Evolutionary conservation across 1,284 basidiomycete genomes (phyloP).

Genomic region (Cutaneotrichosporon sp.): DNA sequence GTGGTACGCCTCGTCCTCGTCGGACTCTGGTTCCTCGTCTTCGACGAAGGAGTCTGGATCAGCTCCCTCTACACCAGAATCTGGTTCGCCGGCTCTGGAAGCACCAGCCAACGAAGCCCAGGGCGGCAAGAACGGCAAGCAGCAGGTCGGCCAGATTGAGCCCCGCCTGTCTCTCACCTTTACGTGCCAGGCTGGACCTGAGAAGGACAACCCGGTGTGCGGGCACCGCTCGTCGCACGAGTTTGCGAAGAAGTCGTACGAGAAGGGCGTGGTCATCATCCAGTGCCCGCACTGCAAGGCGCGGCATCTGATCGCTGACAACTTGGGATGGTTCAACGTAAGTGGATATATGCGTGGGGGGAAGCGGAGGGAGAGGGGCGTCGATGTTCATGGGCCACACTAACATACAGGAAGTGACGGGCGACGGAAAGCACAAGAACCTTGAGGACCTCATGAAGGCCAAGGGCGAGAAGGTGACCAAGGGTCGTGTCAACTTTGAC

Average conservation of each 20-base stretch:
- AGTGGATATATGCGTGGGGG: slow-evolving; percentile 2
- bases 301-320: slow-evolving; percentile 81
- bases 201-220: slow-evolving; percentile 54
- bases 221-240: slow-evolving; percentile 79
- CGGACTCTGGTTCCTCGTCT: background rate
- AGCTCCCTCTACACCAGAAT: background rate
- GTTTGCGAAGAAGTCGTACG: slow-evolving; percentile 78
- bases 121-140: background rate
- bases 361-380: background rate
- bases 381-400: background rate
- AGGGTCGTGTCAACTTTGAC: slow-evolving; percentile 54
- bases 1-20: slow-evolving; percentile 4
- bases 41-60: background rate
- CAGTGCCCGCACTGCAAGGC: slow-evolving; percentile 89
- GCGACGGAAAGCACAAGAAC: slow-evolving; percentile 66
- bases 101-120: background rate
- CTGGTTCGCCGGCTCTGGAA: slow-evolving; percentile 3
- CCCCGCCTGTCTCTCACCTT: slow-evolving; percentile 60
- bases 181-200: slow-evolving; percentile 67
- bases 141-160: slow-evolving; percentile 35
- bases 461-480: slow-evolving; percentile 68
- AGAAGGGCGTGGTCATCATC: slow-evolving; percentile 82
- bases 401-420: slow-evolving; percentile 50
- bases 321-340: slow-evolving; percentile 78
- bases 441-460: slow-evolving; percentile 73